These are phyloP conservation scores for Trichoderma erinaceum DNA, from an alignment of 495 filamentous ascomycete species.

Conservation along the genomic window DNA sequence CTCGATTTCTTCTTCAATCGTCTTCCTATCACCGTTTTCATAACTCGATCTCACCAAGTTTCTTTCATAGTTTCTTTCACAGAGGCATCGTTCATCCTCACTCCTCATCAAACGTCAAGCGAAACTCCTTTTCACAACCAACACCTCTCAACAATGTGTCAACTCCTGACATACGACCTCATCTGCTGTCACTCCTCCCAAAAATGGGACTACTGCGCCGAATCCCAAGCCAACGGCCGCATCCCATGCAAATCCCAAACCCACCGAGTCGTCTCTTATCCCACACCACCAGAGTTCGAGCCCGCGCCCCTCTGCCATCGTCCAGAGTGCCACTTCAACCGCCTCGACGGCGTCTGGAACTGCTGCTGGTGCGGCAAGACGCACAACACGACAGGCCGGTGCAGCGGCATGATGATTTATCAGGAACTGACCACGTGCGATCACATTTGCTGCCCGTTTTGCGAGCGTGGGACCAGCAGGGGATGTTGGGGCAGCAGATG, in stretches of 20 bases:
- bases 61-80: not conserved
- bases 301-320: conserved; percentile 29
- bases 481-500: conserved; percentile 18
- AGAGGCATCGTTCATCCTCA: not conserved
- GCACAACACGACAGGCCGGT: conserved; percentile 34
- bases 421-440: conserved; percentile 32
- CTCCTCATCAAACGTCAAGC: not conserved
- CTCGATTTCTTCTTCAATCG: not conserved
- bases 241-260: conserved; percentile 30
- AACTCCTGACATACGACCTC: conserved; percentile 4
- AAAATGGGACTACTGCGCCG: not conserved
- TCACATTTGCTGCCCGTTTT: conserved; percentile 32
- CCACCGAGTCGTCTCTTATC: conserved; percentile 31
- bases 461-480: conserved; percentile 24
- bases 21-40: not conserved
- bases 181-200: conserved; percentile 6
- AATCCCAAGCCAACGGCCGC: conserved; percentile 16
- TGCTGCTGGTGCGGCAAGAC: conserved; percentile 39
- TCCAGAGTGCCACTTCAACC: conserved; percentile 33
- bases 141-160: not conserved
- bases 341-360: conserved; percentile 33
- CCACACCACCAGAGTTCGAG: conserved; percentile 30
- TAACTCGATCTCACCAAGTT: not conserved
- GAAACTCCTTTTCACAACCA: not conserved
- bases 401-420: conserved; percentile 36